phyloP scores from a whole-genome alignment of 108 stramenopile species.

The Pseudonitzschia multiseries region DNA sequence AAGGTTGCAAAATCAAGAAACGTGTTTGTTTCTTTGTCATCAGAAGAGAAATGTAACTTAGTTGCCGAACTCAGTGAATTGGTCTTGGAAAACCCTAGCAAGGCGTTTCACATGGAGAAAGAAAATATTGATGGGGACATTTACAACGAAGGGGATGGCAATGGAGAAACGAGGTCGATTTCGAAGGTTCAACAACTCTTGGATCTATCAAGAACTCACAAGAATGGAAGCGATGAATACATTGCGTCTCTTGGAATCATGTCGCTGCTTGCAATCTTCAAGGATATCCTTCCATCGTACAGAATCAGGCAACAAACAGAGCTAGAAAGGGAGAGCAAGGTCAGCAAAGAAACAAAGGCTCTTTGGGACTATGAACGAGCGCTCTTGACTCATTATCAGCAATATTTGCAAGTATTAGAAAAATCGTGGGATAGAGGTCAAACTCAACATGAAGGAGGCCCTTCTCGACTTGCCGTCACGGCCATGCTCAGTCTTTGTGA shows the following conservation, averaged over 20 bases:
- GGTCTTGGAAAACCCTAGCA: slow-evolving; percentile 67
- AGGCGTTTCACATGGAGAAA: slow-evolving; percentile 50
- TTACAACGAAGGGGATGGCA: slow-evolving; percentile 9
- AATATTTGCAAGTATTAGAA: slow-evolving; percentile 76
- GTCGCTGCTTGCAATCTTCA: slow-evolving; percentile 87
- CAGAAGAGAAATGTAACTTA: slow-evolving; percentile 55
- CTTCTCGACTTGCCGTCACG: slow-evolving; percentile 65
- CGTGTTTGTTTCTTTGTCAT: slow-evolving; percentile 17
- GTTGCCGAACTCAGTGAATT: slow-evolving; percentile 80
- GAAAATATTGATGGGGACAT: slow-evolving; percentile 8
- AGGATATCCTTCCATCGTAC: slow-evolving; percentile 90
- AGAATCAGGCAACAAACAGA: slow-evolving; percentile 89
- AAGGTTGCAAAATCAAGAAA: neutral
- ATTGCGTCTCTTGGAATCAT: slow-evolving; percentile 75
- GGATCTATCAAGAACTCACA: slow-evolving; percentile 47
- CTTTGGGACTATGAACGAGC: slow-evolving; percentile 78
- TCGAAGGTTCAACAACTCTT: slow-evolving; percentile 62
- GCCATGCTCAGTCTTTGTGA: slow-evolving; percentile 71
- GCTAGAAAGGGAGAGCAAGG: slow-evolving; percentile 71
- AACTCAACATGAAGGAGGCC: slow-evolving; percentile 26
- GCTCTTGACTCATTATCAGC: slow-evolving; percentile 77
- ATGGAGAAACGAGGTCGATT: slow-evolving; percentile 25
- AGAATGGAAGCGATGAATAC: slow-evolving; percentile 67
- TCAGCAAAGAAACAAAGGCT: slow-evolving; percentile 85
- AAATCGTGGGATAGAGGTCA: slow-evolving; percentile 60